These are phyloP conservation scores for Psidium friedrichsthalianum DNA, from an alignment of 345 rosid genomes.

Conservation along the genomic window DNA sequence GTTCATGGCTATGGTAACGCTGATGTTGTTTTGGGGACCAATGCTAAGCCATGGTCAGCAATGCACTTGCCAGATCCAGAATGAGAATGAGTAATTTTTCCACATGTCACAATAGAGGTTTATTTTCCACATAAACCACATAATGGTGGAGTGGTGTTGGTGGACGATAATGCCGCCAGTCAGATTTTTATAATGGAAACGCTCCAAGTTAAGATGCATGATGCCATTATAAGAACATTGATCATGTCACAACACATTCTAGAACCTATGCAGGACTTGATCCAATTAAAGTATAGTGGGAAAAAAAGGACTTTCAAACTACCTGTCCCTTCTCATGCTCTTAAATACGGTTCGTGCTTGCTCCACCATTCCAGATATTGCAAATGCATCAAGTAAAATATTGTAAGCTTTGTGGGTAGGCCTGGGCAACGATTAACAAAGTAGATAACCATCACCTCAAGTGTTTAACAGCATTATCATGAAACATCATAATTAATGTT, in stretches of 20 bases:
- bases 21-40: not conserved
- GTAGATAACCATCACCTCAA: not conserved
- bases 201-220: not conserved
- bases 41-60: not conserved
- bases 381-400: constrained; percentile 91
- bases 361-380: constrained; percentile 94
- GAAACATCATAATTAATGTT: not conserved
- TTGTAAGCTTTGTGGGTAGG: constrained; percentile 89
- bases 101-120: not conserved
- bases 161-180: not conserved
- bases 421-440: constrained; percentile 25
- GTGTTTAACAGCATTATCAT: not conserved
- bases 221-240: not conserved
- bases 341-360: constrained; percentile 80
- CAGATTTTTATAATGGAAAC: not conserved
- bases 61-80: not conserved
- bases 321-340: constrained; percentile 97
- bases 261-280: not conserved
- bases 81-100: not conserved
- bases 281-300: not conserved
- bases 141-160: not conserved
- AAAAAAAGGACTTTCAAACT: not conserved
- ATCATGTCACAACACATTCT: not conserved
- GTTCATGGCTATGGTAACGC: not conserved
- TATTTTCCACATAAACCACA: not conserved